A percentile compares a stretch with the other conserved stretches of the same genome.
These are phyloP conservation scores for Phytophthora pseudosyringae DNA, from an alignment of 352 stramenopile species.

Conservation along the genomic window DNA sequence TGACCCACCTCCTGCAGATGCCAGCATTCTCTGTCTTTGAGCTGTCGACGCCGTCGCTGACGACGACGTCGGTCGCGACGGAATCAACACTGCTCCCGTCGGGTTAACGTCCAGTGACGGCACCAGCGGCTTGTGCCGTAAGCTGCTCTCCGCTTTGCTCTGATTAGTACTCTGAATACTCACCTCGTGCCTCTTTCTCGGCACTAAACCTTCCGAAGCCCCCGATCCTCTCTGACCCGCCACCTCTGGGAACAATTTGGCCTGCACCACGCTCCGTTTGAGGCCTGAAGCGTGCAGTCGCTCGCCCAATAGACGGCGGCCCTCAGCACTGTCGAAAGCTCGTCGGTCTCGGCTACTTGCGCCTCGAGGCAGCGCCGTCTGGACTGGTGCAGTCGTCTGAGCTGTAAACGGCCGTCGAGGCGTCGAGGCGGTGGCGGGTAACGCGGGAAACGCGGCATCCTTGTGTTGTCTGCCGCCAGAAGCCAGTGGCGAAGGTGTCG, in stretches of 20 bases:
- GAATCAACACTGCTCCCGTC: slow-evolving; percentile 47
- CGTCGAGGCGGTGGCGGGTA: slow-evolving; percentile 25
- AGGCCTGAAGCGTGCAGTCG: slow-evolving; percentile 67
- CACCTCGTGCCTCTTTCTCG: slow-evolving; percentile 11
- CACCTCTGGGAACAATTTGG: slow-evolving; percentile 49
- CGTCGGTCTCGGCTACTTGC: background rate
- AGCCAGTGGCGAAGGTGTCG: slow-evolving; percentile 5
- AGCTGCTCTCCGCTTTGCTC: slow-evolving; percentile 4
- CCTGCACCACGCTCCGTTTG: slow-evolving; percentile 63
- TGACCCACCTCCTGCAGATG: slow-evolving; percentile 2
- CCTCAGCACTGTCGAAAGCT: background rate
- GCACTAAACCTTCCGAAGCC: slow-evolving; percentile 1
- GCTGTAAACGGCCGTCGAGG: slow-evolving; percentile 19
- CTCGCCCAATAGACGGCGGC: slow-evolving; percentile 30
- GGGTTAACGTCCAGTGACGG: slow-evolving; percentile 35
- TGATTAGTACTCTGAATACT: slow-evolving; percentile 16
- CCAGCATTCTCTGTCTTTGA: slow-evolving; percentile 18
- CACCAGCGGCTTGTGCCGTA: slow-evolving; percentile 39
- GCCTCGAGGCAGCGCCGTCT: background rate
- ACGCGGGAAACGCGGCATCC: slow-evolving; percentile 12
- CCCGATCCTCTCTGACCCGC: background rate
- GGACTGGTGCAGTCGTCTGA: background rate
- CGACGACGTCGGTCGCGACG: slow-evolving; percentile 55
- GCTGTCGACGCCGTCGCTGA: slow-evolving; percentile 14
- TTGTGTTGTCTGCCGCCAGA: background rate